Percentiles rank a stretch among this genome's conserved stretches.
These are phyloP conservation scores for Kluyveromyces aestuarii DNA, from an alignment of 805 yeast genomes.

Conservation along the genomic window DNA sequence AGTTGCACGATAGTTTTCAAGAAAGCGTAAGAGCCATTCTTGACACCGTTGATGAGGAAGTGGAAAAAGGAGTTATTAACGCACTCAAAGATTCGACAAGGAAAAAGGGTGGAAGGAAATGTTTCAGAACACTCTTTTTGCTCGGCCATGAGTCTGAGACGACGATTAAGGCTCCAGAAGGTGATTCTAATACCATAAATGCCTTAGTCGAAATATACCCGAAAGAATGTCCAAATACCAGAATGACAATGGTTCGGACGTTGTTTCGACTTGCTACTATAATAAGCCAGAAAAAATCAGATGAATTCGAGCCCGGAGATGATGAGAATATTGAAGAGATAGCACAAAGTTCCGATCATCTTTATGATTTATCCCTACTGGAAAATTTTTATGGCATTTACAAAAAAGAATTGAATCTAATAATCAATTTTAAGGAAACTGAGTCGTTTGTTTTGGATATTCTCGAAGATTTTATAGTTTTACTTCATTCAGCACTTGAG, in stretches of 20 bases:
- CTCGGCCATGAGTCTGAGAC: constrained; percentile 38
- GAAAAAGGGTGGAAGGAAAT: not conserved
- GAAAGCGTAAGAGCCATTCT: constrained; percentile 22
- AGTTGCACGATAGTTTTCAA: constrained; percentile 26
- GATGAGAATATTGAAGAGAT: not conserved
- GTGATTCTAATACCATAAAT: constrained; percentile 11
- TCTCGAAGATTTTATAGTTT: constrained; percentile 21
- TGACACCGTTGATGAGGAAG: constrained; percentile 27
- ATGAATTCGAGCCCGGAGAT: not conserved
- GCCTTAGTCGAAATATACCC: constrained; percentile 29
- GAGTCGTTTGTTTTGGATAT: constrained; percentile 24
- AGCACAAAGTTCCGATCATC: not conserved
- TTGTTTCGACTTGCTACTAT: constrained; percentile 24
- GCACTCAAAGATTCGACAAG: not conserved
- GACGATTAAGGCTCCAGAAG: constrained; percentile 28
- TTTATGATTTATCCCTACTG: constrained; percentile 26
- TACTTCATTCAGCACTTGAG: constrained; percentile 21
- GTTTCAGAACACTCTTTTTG: constrained; percentile 26
- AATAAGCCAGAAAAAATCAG: constrained; percentile 5
- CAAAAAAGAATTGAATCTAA: constrained; percentile 19
- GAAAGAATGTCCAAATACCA: constrained; percentile 31
- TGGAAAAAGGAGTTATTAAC: constrained; percentile 26
- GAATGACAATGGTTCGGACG: constrained; percentile 29
- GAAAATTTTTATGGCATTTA: constrained; percentile 22
- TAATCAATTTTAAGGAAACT: constrained; percentile 27